Percentiles rank a stretch among this genome's conserved stretches.
Evolutionary conservation across 106 monocot species (phyloP).

Genomic region (Dioscorea zingiberensis): DNA sequence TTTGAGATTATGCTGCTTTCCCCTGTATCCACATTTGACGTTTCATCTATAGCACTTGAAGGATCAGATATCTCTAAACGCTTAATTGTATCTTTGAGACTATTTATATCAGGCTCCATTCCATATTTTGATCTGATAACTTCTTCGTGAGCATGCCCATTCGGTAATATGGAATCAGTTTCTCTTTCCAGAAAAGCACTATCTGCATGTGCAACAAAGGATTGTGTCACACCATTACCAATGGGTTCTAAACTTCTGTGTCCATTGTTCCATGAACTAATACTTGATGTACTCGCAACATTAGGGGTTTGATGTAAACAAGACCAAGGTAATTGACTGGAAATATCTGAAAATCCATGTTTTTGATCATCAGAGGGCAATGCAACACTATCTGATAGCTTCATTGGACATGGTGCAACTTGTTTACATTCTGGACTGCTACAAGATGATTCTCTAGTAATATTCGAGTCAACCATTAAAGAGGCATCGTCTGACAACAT

Average conservation of each 20-base stretch:
- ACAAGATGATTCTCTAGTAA: slow-evolving; percentile 11
- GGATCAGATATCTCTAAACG: slow-evolving; percentile 13
- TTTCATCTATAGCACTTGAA: slow-evolving; percentile 4
- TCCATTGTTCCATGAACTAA: slow-evolving; percentile 2
- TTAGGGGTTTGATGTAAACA: slow-evolving; percentile 1
- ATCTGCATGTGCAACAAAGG: neutral
- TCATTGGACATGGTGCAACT: too few species aligned
- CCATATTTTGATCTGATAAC: neutral
- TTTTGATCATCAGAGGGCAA: slow-evolving; percentile 6
- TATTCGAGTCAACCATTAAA: slow-evolving; percentile 4
- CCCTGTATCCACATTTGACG: slow-evolving; percentile 30
- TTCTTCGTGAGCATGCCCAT: slow-evolving; percentile 8
- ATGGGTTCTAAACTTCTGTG: neutral
- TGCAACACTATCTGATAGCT: too few species aligned
- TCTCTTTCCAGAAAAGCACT: neutral
- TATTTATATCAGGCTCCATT: neutral
- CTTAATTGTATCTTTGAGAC: slow-evolving; percentile 6
- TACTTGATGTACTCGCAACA: slow-evolving; percentile 2
- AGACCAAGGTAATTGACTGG: slow-evolving; percentile 1
- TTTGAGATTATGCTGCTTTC: slow-evolving; percentile 60
- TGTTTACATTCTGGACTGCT: slow-evolving; percentile 16
- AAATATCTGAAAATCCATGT: neutral
- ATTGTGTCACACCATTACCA: neutral
- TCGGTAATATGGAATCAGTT: slow-evolving; percentile 11
- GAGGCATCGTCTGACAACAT: neutral